Conservation (phyloP, 129 eudicot genomes). For the carrot (Daucus carota) region DH1_v3.0 NC_030385.2:30062001-30062500, state of each 20-base stretch:
- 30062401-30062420: not conserved
- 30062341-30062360: not conserved
- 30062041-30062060: slow-evolving; percentile 89
- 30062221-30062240: no score
- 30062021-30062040: slow-evolving; percentile 95
- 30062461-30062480: not conserved
- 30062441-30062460: not conserved
- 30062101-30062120: slow-evolving; percentile 94
- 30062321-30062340: not conserved
- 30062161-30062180: no score
- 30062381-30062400: not conserved
- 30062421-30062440: not conserved
- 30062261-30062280: not conserved
- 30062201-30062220: not conserved
- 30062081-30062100: slow-evolving; percentile 93
- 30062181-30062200: not conserved
- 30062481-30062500: not conserved
- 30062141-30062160: not conserved
- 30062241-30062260: no score
- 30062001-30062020: slow-evolving; percentile 19
- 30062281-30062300: not conserved
- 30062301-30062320: not conserved
- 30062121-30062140: slow-evolving; percentile 83
- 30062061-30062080: slow-evolving; percentile 95
- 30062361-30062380: not conserved